phyloP scores from a whole-genome alignment of 352 stramenopile genomes.

The Globisporangium cederbergense region DNA sequence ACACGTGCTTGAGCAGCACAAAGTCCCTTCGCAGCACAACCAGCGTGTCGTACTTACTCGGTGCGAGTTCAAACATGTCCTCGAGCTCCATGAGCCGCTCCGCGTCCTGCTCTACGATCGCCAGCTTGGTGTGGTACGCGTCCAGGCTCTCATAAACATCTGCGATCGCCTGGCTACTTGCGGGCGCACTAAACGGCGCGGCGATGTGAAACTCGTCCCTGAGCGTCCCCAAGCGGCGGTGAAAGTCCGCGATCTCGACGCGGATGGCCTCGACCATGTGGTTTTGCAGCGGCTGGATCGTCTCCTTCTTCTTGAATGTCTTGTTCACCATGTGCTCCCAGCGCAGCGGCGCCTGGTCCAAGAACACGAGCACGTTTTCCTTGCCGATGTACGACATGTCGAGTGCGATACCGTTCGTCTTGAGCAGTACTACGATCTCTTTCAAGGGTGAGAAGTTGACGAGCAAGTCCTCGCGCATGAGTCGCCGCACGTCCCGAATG shows the following conservation, averaged over 20 bases:
- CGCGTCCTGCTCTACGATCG: constrained; percentile 80
- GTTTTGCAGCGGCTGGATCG: constrained; percentile 89
- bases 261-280: constrained; percentile 84
- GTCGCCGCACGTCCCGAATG: constrained; percentile 83
- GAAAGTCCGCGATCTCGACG: constrained; percentile 68
- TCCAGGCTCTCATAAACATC: constrained; percentile 89
- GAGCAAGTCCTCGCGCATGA: constrained; percentile 80
- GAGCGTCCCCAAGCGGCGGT: constrained; percentile 54
- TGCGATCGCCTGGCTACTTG: constrained; percentile 23
- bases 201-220: constrained; percentile 60
- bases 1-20: constrained; percentile 88
- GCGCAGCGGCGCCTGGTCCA: constrained; percentile 85
- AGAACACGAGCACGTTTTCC: constrained; percentile 76
- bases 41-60: constrained; percentile 81
- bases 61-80: constrained; percentile 93
- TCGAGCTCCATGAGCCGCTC: constrained; percentile 87
- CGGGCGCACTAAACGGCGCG: constrained; percentile 51
- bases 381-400: constrained; percentile 87
- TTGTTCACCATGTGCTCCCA: constrained; percentile 94
- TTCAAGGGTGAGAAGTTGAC: constrained; percentile 72
- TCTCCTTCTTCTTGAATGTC: constrained; percentile 91
- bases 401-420: constrained; percentile 85
- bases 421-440: constrained; percentile 80
- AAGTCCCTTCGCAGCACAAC: constrained; percentile 82
- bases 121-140: constrained; percentile 75